Evolutionary conservation across 208 protist genomes (phyloP).

Genomic region (Acanthamoeba triangularis): DNA sequence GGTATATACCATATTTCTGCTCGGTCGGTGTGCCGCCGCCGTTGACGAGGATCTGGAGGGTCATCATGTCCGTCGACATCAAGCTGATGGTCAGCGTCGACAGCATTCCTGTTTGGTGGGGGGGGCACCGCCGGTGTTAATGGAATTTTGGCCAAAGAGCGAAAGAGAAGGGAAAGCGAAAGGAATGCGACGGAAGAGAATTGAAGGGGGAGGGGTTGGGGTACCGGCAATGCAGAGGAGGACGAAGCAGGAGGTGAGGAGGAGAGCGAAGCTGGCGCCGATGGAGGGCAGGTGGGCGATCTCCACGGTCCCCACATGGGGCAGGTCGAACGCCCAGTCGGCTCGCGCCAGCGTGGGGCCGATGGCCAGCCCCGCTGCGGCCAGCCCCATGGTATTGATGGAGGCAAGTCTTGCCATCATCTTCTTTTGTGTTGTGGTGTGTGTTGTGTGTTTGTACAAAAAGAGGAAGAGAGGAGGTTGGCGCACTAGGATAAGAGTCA

Average conservation of each 20-base stretch:
- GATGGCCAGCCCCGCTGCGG: neutral
- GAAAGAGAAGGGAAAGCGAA: conserved; percentile 20
- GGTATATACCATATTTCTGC: conserved; percentile 72
- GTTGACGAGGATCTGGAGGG: conserved; percentile 78
- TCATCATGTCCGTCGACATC: conserved; percentile 85
- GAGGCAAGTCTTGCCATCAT: neutral
- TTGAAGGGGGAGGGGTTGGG: neutral
- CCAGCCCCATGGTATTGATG: neutral
- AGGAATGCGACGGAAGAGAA: neutral
- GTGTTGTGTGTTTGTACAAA: neutral
- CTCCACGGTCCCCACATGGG: conserved; percentile 35
- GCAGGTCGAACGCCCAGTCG: conserved; percentile 2
- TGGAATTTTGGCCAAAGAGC: neutral
- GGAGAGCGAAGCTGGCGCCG: neutral
- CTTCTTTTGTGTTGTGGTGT: neutral
- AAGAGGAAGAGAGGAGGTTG: neutral
- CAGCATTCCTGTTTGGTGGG: conserved; percentile 70
- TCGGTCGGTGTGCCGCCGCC: conserved; percentile 54
- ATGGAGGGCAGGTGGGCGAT: neutral
- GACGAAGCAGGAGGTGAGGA: neutral
- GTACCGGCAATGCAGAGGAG: conserved; percentile 4
- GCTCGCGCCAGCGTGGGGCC: neutral
- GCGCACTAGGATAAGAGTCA: too few relatives aligned
- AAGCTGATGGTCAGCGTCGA: conserved; percentile 88
- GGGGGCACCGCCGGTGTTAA: neutral